Base-by-base conservation (phyloP, 768 basidiomycete genomes). In the Sarcodon sp. region DNA sequence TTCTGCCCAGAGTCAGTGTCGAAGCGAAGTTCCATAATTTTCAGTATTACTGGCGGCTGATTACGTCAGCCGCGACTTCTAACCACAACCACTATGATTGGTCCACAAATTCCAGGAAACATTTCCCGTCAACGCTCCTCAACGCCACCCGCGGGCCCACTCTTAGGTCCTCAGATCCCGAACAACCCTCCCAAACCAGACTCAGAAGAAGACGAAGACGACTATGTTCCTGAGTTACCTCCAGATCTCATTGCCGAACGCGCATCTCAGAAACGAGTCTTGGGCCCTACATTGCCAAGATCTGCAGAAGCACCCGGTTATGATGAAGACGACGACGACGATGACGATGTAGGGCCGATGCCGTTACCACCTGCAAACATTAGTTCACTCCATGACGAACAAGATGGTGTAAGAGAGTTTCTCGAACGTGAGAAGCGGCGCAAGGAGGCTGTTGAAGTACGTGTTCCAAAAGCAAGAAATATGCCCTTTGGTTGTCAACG, bases 261-360 rank as follows among this genome's bases (percentile, higher is more conserved):
- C 7, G 57, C 68, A 18, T 50, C 60, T 11, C 58, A 55, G 49
- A 71, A 65, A 61, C 66, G 66, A 41, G 60, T 67, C 16, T 50
- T 75, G 10, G 82, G 80, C 1, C 76, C 85, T 7, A 62, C 80
- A 1, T 56, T 78, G 21, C 79, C 77, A 9, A 59, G 61, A 5
- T 55, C 61, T 9, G 63, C 59, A 49, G 38, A 56, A 53, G 41
- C 49, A 54, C 45, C 51, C 54, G 13, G 51, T 61, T 44, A 53
- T 48, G 43, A 54, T 31, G 60, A 66, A 12, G 69, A 75, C 12
- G 75, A 78, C 32, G 73, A 76, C 43, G 81, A 82, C 47, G 85
- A 88, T 51, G 82, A 83, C 46, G 89, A 92, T 50, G 72, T 91
- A 47, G 93, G 93, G 1, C 94, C 94, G 0, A 75, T 72, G 60